Conservation (phyloP, 495 filamentous ascomycete species). For the Oidiodendron maius region DNA sequence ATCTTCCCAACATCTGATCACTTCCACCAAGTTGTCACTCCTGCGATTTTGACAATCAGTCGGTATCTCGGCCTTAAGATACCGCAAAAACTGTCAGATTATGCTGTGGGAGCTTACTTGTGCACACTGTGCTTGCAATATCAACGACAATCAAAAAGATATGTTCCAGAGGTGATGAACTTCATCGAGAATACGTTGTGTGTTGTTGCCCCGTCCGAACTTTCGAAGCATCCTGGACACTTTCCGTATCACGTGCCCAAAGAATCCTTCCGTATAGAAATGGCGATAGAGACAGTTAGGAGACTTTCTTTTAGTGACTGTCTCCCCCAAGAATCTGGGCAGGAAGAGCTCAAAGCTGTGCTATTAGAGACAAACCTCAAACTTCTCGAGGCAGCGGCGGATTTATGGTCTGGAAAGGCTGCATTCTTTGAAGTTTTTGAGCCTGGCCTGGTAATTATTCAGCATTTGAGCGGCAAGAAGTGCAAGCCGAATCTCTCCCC, state of each 20-base stretch:
- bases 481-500: conserved; percentile 43
- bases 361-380: conserved; percentile 50
- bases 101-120: conserved; percentile 71
- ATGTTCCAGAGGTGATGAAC: conserved; percentile 80
- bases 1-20: conserved; percentile 95
- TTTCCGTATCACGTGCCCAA: conserved; percentile 60
- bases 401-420: conserved; percentile 58
- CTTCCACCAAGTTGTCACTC: conserved; percentile 90
- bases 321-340: conserved; percentile 21
- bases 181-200: conserved; percentile 74
- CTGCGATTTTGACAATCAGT: conserved; percentile 73
- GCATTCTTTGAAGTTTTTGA: conserved; percentile 70
- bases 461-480: conserved; percentile 43
- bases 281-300: conserved; percentile 27
- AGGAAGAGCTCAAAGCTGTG: conserved; percentile 47
- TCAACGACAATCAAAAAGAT: conserved; percentile 73
- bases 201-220: conserved; percentile 52
- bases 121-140: conserved; percentile 73
- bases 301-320: conserved; percentile 51
- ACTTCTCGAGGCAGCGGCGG: conserved; percentile 53
- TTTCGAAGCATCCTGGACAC: conserved; percentile 35
- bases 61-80: conserved; percentile 76
- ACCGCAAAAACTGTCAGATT: conserved; percentile 55
- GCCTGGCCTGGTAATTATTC: conserved; percentile 49
- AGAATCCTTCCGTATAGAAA: conserved; percentile 44